Conservation (phyloP, 306 rosid species). For the Vicia sativa region DNA sequence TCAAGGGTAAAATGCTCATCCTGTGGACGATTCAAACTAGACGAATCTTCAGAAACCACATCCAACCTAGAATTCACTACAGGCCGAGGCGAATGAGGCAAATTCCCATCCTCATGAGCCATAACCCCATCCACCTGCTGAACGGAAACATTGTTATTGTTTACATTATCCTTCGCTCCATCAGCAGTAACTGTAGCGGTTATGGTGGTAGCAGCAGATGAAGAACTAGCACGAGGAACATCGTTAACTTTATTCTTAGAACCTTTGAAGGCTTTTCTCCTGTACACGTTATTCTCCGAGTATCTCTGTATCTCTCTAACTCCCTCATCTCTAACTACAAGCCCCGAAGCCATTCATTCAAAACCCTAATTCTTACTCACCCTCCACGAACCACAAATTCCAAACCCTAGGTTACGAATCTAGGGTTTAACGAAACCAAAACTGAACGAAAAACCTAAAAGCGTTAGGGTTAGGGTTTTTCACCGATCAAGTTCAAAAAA, state of each 20-base stretch:
- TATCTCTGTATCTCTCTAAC: conserved; percentile 63
- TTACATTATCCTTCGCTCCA: conserved; percentile 27
- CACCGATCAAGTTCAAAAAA: not conserved
- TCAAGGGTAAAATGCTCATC: conserved; percentile 30
- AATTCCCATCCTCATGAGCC: conserved; percentile 45
- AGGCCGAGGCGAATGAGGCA: conserved; percentile 36
- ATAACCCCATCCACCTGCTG: conserved; percentile 19
- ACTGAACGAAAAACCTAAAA: conserved; percentile 17
- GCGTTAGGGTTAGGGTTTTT: not conserved
- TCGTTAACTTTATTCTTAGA: conserved; percentile 49
- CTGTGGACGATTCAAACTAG: conserved; percentile 45
- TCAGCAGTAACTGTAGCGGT: conserved; percentile 11
- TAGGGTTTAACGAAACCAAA: conserved; percentile 32
- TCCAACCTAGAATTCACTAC: conserved; percentile 43
- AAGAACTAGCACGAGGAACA: not conserved
- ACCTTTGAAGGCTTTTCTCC: conserved; percentile 68
- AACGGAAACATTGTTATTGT: conserved; percentile 4
- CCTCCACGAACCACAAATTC: conserved; percentile 14
- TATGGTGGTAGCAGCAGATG: conserved; percentile 4
- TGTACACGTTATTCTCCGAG: conserved; percentile 68
- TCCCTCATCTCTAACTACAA: conserved; percentile 66
- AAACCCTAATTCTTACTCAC: conserved; percentile 54
- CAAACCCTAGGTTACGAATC: conserved; percentile 37
- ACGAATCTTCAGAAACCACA: conserved; percentile 52
- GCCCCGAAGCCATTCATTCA: conserved; percentile 93